A percentile compares a stretch with the other conserved stretches of the same genome.
Conservation (phyloP, 257 asterid species). For the Mitragyna speciosa region DNA sequence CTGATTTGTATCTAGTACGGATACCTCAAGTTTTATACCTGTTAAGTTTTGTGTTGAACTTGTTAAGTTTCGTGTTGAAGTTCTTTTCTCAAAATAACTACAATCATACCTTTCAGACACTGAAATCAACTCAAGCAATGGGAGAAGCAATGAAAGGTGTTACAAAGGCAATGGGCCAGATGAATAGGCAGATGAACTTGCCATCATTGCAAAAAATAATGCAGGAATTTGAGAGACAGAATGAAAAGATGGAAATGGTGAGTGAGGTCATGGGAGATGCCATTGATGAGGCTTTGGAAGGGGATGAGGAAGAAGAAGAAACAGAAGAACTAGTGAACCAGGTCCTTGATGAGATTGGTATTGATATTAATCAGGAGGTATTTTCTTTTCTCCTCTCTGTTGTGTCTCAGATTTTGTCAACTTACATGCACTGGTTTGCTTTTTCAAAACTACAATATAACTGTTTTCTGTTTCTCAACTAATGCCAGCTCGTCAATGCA, state of each 20-base stretch:
- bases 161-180: constrained; percentile 97
- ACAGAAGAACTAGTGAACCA: constrained; percentile 92
- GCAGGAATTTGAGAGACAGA: constrained; percentile 97
- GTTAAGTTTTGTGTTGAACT: not conserved
- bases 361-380: constrained; percentile 90
- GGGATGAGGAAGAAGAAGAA: constrained; percentile 98
- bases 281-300: constrained; percentile 97
- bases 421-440: not conserved
- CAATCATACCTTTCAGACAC: constrained; percentile 49
- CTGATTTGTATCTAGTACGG: not conserved
- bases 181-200: constrained; percentile 98
- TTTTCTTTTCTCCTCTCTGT: not conserved
- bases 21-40: not conserved
- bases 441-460: not conserved
- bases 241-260: constrained; percentile 92
- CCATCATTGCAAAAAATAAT: constrained; percentile 92
- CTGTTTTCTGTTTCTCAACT: not conserved
- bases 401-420: not conserved
- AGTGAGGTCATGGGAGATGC: constrained; percentile 99
- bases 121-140: constrained; percentile 99
- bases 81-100: not conserved
- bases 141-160: constrained; percentile 99
- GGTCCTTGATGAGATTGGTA: constrained; percentile 98
- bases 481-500: constrained; percentile 77
- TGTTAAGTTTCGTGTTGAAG: not conserved